Conservation (phyloP, 306 rosid species). For the Sicyos edulis region DNA sequence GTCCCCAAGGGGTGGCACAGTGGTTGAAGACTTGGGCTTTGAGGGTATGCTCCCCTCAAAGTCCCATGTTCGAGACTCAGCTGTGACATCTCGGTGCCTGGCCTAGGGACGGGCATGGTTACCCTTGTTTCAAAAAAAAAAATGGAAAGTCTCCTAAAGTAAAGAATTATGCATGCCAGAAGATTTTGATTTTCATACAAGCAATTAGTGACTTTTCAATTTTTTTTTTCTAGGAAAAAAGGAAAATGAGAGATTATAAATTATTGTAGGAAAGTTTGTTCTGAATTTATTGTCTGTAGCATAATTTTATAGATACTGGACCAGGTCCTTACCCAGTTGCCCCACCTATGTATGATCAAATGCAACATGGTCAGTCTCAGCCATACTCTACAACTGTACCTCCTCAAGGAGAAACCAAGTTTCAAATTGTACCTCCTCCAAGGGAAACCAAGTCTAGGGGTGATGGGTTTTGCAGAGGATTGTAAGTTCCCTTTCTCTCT, state of each 20-base stretch:
- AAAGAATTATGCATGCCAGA: constrained; percentile 10
- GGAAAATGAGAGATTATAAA: neutral
- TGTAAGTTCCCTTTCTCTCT: constrained; percentile 23
- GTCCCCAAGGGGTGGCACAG: too few species aligned
- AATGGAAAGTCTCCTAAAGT: neutral
- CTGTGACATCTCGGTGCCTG: too few species aligned
- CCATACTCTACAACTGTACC: constrained; percentile 24
- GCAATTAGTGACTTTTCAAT: neutral
- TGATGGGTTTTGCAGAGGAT: constrained; percentile 45
- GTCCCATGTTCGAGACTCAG: too few species aligned
- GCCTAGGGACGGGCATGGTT: too few species aligned
- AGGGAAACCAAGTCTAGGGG: constrained; percentile 32
- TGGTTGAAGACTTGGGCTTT: too few species aligned
- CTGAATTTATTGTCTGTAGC: constrained; percentile 15
- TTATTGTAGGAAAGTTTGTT: constrained; percentile 14
- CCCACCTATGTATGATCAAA: constrained; percentile 29
- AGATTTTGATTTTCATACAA: constrained; percentile 13
- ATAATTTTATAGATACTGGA: constrained; percentile 11
- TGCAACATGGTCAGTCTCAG: constrained; percentile 22
- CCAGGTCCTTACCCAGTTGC: constrained; percentile 18
- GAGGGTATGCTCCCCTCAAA: too few species aligned
- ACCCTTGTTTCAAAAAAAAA: too few species aligned
- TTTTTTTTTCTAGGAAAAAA: neutral
- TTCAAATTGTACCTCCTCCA: constrained; percentile 13
- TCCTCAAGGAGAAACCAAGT: constrained; percentile 18